Conservation (phyloP, 2,329 filamentous ascomycete species). For the Ophiognomonia clavigignenti-juglandacearum region DNA sequence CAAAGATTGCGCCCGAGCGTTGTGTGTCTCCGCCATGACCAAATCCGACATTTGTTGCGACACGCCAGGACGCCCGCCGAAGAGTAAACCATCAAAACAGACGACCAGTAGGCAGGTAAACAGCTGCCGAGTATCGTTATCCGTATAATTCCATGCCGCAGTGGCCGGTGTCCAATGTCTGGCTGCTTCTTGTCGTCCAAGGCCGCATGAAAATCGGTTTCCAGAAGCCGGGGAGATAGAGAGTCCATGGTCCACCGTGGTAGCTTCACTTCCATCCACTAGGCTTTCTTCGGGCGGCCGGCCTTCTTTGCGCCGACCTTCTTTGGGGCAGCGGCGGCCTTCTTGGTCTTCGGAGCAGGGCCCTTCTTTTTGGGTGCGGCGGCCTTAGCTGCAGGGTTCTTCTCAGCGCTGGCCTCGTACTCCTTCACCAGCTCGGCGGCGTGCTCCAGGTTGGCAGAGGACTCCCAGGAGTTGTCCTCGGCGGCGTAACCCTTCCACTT, state of each 20-base stretch:
- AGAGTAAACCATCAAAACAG: too few species aligned
- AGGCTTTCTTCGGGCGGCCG: slow-evolving; percentile 8
- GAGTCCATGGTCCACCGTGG: background rate
- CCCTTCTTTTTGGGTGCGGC: slow-evolving; percentile 5
- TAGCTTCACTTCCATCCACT: background rate
- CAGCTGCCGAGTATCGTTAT: too few species aligned
- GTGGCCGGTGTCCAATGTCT: too few species aligned
- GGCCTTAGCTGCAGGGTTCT: slow-evolving; percentile 2
- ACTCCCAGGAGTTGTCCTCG: slow-evolving; percentile 50
- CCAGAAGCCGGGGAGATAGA: too few species aligned
- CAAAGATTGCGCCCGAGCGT: too few species aligned
- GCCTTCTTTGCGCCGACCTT: slow-evolving; percentile 14
- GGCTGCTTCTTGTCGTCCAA: too few species aligned
- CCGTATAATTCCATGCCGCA: too few species aligned
- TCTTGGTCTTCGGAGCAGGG: background rate
- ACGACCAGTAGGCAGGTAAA: too few species aligned
- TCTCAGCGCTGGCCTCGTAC: slow-evolving; percentile 29
- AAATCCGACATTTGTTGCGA: too few species aligned
- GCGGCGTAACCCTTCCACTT: slow-evolving; percentile 48
- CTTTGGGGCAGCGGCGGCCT: background rate
- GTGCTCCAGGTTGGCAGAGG: slow-evolving; percentile 36
- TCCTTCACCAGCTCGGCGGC: slow-evolving; percentile 31
- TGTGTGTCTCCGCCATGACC: too few species aligned
- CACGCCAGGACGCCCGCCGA: too few species aligned
- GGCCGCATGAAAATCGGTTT: too few species aligned